Evolutionary conservation across 2,329 filamentous ascomycete species (phyloP).

Genomic region (Tolypocladium paradoxum): DNA sequence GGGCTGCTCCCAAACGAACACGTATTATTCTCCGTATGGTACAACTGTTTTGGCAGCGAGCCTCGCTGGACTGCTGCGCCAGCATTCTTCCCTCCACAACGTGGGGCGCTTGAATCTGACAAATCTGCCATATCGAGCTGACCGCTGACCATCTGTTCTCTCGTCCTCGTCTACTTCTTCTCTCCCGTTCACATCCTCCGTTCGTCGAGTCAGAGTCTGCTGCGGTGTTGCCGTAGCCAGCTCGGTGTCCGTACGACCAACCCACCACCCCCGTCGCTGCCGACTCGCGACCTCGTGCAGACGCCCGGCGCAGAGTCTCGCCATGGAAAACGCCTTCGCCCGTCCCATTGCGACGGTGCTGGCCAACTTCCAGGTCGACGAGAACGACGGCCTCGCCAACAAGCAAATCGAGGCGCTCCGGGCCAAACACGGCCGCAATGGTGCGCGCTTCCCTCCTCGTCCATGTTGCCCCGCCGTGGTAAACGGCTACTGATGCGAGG

Average conservation of each 20-base stretch:
- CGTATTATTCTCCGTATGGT: not conserved
- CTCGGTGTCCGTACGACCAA: not conserved
- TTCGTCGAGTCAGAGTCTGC: not conserved
- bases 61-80: slow-evolving; percentile 2
- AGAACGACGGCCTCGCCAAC: slow-evolving; percentile 43
- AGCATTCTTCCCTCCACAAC: slow-evolving; percentile 15
- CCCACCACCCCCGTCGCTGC: not conserved
- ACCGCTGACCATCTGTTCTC: slow-evolving; percentile 9
- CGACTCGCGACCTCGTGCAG: not conserved
- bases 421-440: slow-evolving; percentile 54
- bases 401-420: slow-evolving; percentile 45
- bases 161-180: slow-evolving; percentile 6
- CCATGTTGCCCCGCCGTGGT: not conserved
- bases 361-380: slow-evolving; percentile 45
- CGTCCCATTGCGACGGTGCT: slow-evolving; percentile 48
- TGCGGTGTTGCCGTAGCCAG: not conserved
- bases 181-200: slow-evolving; percentile 5
- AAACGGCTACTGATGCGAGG: slow-evolving; percentile 6
- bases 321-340: slow-evolving; percentile 55
- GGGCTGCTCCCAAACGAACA: not conserved
- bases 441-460: slow-evolving; percentile 30
- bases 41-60: not conserved
- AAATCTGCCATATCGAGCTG: slow-evolving; percentile 18
- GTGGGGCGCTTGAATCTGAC: slow-evolving; percentile 18
- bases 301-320: slow-evolving; percentile 4